phyloP scores from a whole-genome alignment of 2,329 filamentous ascomycete species.

The Cladorrhinum sp. region DNA sequence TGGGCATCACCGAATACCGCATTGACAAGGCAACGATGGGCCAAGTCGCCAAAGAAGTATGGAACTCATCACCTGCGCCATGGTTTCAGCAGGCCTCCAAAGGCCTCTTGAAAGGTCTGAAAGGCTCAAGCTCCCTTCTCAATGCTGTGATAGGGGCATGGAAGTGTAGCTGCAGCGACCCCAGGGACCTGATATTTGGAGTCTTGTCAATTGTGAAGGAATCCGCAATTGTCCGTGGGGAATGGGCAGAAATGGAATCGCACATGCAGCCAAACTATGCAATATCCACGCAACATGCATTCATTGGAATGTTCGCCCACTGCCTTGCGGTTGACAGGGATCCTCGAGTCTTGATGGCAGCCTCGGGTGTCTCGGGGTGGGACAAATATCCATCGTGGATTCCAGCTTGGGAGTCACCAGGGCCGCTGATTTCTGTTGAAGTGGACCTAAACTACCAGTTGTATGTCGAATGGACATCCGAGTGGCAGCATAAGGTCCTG shows the following conservation, averaged over 20 bases:
- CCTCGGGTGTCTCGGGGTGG: not conserved
- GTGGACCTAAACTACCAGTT: not conserved
- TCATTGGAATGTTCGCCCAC: not conserved
- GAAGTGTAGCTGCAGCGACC: not conserved
- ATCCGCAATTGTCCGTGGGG: too few species aligned
- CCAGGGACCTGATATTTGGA: not conserved
- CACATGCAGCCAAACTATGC: slow-evolving; percentile 1
- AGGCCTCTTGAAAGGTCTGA: not conserved
- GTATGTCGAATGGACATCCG: not conserved
- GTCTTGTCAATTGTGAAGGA: not conserved
- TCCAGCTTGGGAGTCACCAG: not conserved
- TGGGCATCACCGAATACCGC: not conserved
- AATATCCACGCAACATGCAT: not conserved
- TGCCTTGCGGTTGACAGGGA: not conserved
- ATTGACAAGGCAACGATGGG: not conserved
- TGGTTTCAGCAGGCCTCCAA: not conserved
- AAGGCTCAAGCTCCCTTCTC: not conserved
- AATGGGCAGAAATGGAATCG: too few species aligned
- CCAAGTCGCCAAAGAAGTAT: not conserved
- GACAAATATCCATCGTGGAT: not conserved
- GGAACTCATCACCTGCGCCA: not conserved
- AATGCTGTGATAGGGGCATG: not conserved
- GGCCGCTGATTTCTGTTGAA: not conserved
- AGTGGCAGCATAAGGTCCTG: not conserved
- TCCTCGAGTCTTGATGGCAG: not conserved